Evolutionary conservation across 176 grass and related monocot species (phyloP).

Genomic region (Rhipidocladum racemiflorum): DNA sequence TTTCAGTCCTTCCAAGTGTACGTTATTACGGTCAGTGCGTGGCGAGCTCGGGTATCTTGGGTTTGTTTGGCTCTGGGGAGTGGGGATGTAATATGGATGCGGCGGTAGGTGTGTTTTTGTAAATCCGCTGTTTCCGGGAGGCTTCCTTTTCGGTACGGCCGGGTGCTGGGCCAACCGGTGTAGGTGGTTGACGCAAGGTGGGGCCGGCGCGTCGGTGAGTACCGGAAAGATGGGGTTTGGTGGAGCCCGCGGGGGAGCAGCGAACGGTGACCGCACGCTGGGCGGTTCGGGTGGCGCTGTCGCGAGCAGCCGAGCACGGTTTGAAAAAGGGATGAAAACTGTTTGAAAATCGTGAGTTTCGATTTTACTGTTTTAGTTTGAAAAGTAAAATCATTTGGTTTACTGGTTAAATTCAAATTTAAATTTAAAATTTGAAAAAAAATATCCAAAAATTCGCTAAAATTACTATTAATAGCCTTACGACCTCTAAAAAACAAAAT

Average conservation of each 20-base stretch:
- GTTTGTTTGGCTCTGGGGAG: too few relatives aligned
- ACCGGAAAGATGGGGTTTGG: neutral
- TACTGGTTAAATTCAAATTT: too few relatives aligned
- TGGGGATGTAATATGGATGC: accelerated
- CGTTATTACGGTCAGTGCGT: neutral
- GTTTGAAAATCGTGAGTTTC: too few relatives aligned
- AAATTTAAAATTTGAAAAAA: too few relatives aligned
- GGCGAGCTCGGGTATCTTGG: neutral
- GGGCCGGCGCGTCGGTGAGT: constrained; percentile 18
- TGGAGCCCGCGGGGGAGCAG: neutral
- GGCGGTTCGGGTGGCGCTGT: neutral
- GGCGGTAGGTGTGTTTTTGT: neutral
- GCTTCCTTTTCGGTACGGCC: neutral
- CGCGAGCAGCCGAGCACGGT: too few relatives aligned
- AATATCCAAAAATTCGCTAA: too few relatives aligned
- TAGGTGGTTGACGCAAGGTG: neutral
- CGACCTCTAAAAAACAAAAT: too few relatives aligned
- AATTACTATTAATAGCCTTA: too few relatives aligned
- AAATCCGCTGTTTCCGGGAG: neutral
- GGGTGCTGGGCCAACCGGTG: neutral
- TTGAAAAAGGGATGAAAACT: too few relatives aligned
- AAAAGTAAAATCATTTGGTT: too few relatives aligned
- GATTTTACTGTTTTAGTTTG: too few relatives aligned
- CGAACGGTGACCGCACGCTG: neutral
- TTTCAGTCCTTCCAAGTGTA: accelerated